Evolutionary conservation across 441 rosid genomes (phyloP).

Genomic region (Aleurites moluccanus): DNA sequence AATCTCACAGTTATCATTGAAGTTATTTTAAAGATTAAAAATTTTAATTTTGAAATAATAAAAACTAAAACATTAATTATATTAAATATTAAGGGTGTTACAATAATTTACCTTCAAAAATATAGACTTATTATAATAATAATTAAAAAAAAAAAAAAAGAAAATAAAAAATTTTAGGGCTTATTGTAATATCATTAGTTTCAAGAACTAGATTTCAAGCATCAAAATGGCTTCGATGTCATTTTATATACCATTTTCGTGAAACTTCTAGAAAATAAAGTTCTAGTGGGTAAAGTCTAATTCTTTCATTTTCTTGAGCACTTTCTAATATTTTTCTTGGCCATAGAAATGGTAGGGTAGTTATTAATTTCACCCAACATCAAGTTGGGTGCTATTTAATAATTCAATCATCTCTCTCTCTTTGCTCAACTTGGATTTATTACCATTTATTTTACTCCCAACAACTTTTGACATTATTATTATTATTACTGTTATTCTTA

Average conservation of each 20-base stretch:
- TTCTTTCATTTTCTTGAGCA: neutral
- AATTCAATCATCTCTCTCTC: constrained; percentile 8
- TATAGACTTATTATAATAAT: no score
- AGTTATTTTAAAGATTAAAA: no score
- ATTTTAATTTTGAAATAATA: no score
- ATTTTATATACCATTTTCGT: neutral
- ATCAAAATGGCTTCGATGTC: no score
- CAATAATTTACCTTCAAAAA: no score
- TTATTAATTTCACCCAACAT: neutral
- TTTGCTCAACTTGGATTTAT: neutral
- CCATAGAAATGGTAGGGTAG: neutral
- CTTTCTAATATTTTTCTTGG: neutral
- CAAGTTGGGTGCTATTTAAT: constrained; percentile 18
- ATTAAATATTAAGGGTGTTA: no score
- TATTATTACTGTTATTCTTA: neutral
- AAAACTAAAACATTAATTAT: no score
- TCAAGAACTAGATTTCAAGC: no score
- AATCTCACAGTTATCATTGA: no score
- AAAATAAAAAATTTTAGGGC: no score
- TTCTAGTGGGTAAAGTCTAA: neutral
- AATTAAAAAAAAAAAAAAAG: no score
- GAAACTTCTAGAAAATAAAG: neutral
- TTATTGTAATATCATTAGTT: no score
- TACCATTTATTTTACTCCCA: neutral
- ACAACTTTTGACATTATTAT: constrained; percentile 22